These are phyloP conservation scores for Fusarium floridanum DNA, from an alignment of 2,329 filamentous ascomycete genomes.

Conservation along the genomic window DNA sequence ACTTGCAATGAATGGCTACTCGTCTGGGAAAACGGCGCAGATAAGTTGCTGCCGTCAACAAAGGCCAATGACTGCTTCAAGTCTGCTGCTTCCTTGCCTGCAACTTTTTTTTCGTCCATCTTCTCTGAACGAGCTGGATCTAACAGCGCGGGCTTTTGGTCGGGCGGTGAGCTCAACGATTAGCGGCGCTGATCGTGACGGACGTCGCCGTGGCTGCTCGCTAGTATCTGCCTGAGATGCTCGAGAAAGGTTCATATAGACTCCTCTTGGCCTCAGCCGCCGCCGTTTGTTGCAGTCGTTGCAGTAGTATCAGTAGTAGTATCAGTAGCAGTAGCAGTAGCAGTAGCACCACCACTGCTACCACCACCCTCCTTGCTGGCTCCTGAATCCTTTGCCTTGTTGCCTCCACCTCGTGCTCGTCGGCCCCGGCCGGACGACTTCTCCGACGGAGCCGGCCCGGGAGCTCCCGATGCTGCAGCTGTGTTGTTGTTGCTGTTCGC, in stretches of 20 bases:
- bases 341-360: neutral
- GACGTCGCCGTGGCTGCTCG: constrained; percentile 15
- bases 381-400: constrained; percentile 43
- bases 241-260: constrained; percentile 24
- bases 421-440: constrained; percentile 50
- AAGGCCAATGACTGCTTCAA: constrained; percentile 3
- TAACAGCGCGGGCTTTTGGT: constrained; percentile 12
- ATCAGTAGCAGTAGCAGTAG: neutral
- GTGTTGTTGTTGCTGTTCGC: constrained; percentile 32
- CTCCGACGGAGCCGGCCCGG: constrained; percentile 41
- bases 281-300: constrained; percentile 22
- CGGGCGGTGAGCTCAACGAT: constrained; percentile 6
- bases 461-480: constrained; percentile 28
- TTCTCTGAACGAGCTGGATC: constrained; percentile 16
- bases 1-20: neutral
- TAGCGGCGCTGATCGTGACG: constrained; percentile 22
- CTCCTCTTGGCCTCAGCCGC: constrained; percentile 33
- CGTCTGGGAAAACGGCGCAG: constrained; percentile 1
- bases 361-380: constrained; percentile 22
- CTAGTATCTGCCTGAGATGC: constrained; percentile 26
- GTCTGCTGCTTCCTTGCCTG: neutral
- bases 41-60: constrained; percentile 4
- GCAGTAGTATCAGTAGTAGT: neutral
- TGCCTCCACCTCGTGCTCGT: constrained; percentile 50
- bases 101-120: constrained; percentile 18